phyloP scores from a whole-genome alignment of 1,284 basidiomycete genomes.

The Ustanciosporium gigantosporum region DNA sequence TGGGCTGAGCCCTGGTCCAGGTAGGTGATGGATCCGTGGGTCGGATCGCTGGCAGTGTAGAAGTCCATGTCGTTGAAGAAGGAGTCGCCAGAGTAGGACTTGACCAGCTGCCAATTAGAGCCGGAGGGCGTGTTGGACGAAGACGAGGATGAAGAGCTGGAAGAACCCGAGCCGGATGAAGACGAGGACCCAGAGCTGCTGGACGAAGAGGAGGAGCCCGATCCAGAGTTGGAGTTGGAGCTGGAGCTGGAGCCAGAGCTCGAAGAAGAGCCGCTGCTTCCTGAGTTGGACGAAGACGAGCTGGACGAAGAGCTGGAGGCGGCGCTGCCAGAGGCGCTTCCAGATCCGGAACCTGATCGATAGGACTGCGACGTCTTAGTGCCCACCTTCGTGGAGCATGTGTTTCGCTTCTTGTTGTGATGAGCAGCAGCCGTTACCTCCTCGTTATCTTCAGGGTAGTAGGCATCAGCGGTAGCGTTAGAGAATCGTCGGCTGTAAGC shows the following conservation, averaged over 20 bases:
- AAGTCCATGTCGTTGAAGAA: constrained; percentile 50
- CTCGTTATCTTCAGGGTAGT: too few species aligned
- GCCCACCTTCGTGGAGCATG: constrained; percentile 19
- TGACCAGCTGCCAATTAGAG: constrained; percentile 34
- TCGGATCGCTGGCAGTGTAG: constrained; percentile 40
- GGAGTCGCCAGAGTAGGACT: constrained; percentile 28
- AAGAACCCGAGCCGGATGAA: not conserved
- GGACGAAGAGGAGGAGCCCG: not conserved
- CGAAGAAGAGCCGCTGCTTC: constrained; percentile 1
- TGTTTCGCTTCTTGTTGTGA: constrained; percentile 27
- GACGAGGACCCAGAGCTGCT: constrained; percentile 1
- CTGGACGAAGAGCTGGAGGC: not conserved
- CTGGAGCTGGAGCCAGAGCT: constrained; percentile 9
- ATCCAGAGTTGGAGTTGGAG: constrained; percentile 3
- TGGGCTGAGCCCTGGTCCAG: constrained; percentile 15
- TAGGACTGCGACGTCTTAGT: constrained; percentile 11
- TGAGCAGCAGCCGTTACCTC: constrained; percentile 20
- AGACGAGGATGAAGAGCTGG: constrained; percentile 7
- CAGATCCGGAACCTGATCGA: constrained; percentile 8
- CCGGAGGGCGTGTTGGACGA: constrained; percentile 13
- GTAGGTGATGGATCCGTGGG: constrained; percentile 43
- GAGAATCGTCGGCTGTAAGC: constrained; percentile 9
- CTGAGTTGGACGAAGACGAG: constrained; percentile 1
- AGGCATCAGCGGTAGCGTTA: constrained; percentile 26
- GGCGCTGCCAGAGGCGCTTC: not conserved